Conservation (phyloP, 2,329 filamentous ascomycete genomes). For the Orbilia brochopaga region DNA sequence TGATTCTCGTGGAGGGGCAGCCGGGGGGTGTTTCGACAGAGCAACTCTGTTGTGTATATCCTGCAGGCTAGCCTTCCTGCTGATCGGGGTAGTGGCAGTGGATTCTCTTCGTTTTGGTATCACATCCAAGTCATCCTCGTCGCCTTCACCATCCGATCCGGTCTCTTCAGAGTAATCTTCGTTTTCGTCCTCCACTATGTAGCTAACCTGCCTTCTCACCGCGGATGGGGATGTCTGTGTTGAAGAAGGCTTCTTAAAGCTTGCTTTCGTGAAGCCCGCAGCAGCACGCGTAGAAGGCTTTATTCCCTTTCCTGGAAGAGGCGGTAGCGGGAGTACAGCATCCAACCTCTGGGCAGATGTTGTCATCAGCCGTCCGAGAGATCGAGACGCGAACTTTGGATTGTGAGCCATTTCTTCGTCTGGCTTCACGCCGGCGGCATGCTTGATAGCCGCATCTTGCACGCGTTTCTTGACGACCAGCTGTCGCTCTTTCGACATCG, state of each 20-base stretch:
- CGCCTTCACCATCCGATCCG: conserved; percentile 8
- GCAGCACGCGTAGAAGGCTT: conserved; percentile 43
- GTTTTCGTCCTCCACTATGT: conserved; percentile 12
- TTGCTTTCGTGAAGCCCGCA: conserved; percentile 42
- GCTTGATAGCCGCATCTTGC: conserved; percentile 33
- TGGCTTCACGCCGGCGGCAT: conserved; percentile 20
- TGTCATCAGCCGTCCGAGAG: conserved; percentile 37
- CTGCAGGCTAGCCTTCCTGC: conserved; percentile 7
- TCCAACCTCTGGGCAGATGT: conserved; percentile 24
- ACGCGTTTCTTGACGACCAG: conserved; percentile 29
- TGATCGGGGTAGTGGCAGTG: not conserved
- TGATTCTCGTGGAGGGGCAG: not conserved
- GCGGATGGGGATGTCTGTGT: conserved; percentile 27
- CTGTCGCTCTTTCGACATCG: conserved; percentile 37
- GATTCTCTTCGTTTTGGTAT: conserved; percentile 9
- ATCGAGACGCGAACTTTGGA: conserved; percentile 32
- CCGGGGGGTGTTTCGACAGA: conserved; percentile 17
- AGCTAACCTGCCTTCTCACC: conserved; percentile 14
- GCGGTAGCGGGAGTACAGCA: conserved; percentile 30
- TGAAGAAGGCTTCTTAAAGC: conserved; percentile 37
- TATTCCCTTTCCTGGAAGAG: conserved; percentile 15
- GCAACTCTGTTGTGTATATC: conserved; percentile 14
- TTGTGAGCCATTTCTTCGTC: conserved; percentile 27
- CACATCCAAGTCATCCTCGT: conserved; percentile 40
- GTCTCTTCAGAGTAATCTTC: conserved; percentile 14